Base-by-base conservation (phyloP, 148 eudicot genomes). In the Nepenthes mirabilis region DNA sequence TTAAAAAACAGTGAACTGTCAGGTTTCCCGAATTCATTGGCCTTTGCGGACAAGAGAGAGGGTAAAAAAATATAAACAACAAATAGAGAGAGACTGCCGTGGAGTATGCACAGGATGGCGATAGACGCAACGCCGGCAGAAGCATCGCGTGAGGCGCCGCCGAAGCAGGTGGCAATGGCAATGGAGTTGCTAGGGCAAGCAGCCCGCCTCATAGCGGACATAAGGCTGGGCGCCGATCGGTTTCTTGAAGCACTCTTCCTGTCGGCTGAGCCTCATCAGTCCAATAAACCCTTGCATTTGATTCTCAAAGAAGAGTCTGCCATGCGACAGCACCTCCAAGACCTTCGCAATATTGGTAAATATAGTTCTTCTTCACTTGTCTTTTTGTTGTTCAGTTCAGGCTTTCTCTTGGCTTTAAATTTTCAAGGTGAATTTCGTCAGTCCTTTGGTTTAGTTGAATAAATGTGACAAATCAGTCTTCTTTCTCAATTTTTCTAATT, bases 101-200 rank as follows among this genome's bases (percentile, higher is more conserved):
- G 23, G 23, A 23, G 0, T 23, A 23, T 40, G 47, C 58, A 37
- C 35, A 9, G 65, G 62, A 57, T 55, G 66, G 71, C 72, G 47
- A 23, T 59, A 1, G 48, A 60, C 8, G 2, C 64, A 32, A 52
- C 72, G 36, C 55, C 69, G 3, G 59, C 53, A 33, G 67, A 53
- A 23, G 34, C 65, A 61, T 35, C 63, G 23, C 61, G 61, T 11
- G 94, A 82, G 43, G 99, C 97, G 64, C 99, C 99, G 63, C 99
- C 99, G 32, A 89, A 93, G 67, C 97, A 89, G 69, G 91, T 94
- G 59, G 95, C 99, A 1, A 75, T 72, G 67, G 97, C 99, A 6
- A 78, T 94, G 91, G 99, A 89, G 63, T 75, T 91, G 34, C 64
- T 94, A 6, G 79, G 83, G 5, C 82, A 94, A 59, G 99, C 99